Conservation (phyloP, 176 grass and related monocot species). For the Triticum turgidum region DNA sequence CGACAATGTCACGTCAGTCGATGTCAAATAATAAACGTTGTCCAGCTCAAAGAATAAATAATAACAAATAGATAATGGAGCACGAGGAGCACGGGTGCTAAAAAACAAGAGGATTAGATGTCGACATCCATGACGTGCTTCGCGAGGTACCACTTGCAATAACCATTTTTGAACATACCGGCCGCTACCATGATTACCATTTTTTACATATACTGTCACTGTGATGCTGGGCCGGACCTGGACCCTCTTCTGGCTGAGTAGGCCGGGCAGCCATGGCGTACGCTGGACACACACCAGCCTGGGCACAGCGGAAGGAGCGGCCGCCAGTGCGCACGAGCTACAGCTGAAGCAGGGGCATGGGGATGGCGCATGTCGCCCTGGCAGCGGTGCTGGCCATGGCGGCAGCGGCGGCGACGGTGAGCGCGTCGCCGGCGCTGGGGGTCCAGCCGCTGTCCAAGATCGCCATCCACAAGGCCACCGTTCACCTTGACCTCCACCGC, state of each 20-base stretch:
- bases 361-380: not conserved
- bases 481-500: conserved; percentile 27
- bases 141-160: not conserved
- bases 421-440: conserved; percentile 27
- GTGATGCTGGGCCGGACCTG: too few species aligned
- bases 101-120: too few species aligned
- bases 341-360: not conserved
- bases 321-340: not conserved
- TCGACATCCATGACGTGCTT: not conserved
- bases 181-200: too few species aligned
- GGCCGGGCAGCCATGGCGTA: not conserved
- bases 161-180: not conserved
- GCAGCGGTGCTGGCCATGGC: not conserved
- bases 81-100: too few species aligned
- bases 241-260: too few species aligned
- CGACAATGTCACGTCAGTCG: not conserved
- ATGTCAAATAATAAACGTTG: not conserved
- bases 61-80: too few species aligned
- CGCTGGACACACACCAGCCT: not conserved
- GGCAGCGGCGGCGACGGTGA: not conserved
- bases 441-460: conserved; percentile 78
- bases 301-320: not conserved
- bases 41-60: not conserved
- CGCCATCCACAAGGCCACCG: conserved; percentile 54
- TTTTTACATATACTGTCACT: too few species aligned